Base-by-base conservation (phyloP, 805 yeast species). In the Kockiozyma suomiensis region DNA sequence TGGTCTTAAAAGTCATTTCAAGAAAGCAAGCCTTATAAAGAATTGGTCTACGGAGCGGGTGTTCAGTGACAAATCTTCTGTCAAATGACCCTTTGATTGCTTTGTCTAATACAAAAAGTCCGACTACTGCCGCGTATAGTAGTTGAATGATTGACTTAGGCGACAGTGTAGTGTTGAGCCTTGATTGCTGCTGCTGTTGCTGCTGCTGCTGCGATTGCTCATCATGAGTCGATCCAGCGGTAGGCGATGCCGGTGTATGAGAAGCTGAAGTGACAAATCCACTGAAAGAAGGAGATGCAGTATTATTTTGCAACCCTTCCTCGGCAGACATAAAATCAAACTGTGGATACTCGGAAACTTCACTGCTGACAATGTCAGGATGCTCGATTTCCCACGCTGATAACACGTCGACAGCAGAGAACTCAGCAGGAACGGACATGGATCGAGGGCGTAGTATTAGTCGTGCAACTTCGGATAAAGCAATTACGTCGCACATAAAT, bases 81-180 rank as follows among this genome's bases (percentile, higher is more conserved):
- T 46, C 56, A 28, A 35, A 41, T 6, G 51, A 40, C 21, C 50
- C 38, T 5, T 43, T 33, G 7, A 25, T 26, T 10, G 26, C 41
- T 26, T 50, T 43, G 38, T 38, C 61, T 15, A 58, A 38, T 2
- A 58, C 61, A 28, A 58, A 52, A 17, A 58, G 54, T 25, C 61
- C 56, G 21, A 58, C 54, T 7, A 58, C 61, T 17, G 61, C 53
- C 15, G 56, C 61, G 48, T 58, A 58, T n/a, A 58, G 19, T 13
- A 52, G 54, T 40, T 52, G 61, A 19, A 58, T 38, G 41, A 58
- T 12, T 12, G 57, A 26, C 15, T 49, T 52, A 15, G 61, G 52
- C 13, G 57, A 52, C 12, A 58, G 38, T 5, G 41, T 48, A 3
- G 48, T 42, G 7, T 38, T 30, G 5, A 45, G 1, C 15, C 19